Evolutionary conservation across 768 basidiomycete genomes (phyloP), one percentile per base, ranked within the genome.

Genomic region (Rhodosporidiobolus odoratus): DNA sequence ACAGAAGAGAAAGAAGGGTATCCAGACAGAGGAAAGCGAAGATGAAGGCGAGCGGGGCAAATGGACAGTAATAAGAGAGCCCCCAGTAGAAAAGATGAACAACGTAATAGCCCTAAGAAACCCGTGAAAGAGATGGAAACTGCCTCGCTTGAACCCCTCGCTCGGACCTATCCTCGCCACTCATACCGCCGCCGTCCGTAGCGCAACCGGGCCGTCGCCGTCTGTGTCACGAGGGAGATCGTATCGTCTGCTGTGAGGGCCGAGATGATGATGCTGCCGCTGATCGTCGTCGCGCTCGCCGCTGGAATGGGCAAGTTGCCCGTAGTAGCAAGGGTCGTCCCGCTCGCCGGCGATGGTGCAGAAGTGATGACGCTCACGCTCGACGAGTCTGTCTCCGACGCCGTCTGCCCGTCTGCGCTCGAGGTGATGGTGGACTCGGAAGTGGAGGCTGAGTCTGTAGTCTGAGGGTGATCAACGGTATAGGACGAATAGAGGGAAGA

Each of bases 281-380:
- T 37, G 54, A 68, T 66, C 12, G 56, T 58, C n/a, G 72, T 69
- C n/a, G 45, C 56, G 47, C 40, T 47, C 2, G 41, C 56, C 3
- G 64, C 72, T 0, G 72, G 68, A 15, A 73, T 59, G 21, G 68
- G 72, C 4, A 68, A 37, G 61, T 73, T 69, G 30, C 72, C 67
- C 27, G 58, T 73, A 17, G 72, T 62, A 4, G 72, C 72, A 50
- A 58, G 64, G 0, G 61, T 56, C 6, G 67, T 69, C 4, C 40
- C 48, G 41, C 30, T 60, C 16, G 60, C 50, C 4, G 64, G 59
- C 4, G 64, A 58, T 16, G 64, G 45, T 25, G 58, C 30, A 40
- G 58, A 48, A 2, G 64, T 70, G 27, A 40, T 13, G 37, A 53
- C 9, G 52, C 21, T 16, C 23, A 30, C 8, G 52, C 32, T 35